A percentile compares a stretch with the other conserved stretches of the same genome.
Conservation (phyloP, 2,329 filamentous ascomycete species). For the Botrytis hyacinthi region DNA sequence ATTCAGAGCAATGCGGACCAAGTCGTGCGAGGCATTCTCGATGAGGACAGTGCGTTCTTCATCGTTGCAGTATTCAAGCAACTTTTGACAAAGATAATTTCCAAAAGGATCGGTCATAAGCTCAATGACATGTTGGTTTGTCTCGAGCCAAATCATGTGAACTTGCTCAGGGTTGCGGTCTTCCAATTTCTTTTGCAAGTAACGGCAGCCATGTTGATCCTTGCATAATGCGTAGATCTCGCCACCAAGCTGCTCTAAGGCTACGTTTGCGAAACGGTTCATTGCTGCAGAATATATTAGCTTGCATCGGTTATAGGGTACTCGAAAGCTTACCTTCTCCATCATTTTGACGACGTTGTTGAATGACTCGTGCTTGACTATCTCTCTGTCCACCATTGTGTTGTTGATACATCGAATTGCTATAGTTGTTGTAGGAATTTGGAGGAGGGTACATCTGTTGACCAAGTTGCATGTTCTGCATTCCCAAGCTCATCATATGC, state of each 20-base stretch:
- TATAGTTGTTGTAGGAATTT: slow-evolving; percentile 48
- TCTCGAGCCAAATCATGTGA: slow-evolving; percentile 92
- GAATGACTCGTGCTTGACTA: slow-evolving; percentile 72
- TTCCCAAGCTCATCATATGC: slow-evolving; percentile 64
- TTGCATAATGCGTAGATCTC: slow-evolving; percentile 91
- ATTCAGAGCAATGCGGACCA: slow-evolving; percentile 92
- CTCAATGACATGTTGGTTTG: slow-evolving; percentile 89
- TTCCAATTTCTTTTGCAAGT: slow-evolving; percentile 95
- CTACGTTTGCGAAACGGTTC: slow-evolving; percentile 79
- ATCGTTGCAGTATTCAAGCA: slow-evolving; percentile 92
- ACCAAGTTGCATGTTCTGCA: slow-evolving; percentile 63
- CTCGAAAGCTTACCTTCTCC: slow-evolving; percentile 57
- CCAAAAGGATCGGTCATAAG: slow-evolving; percentile 99
- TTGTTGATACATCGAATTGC: slow-evolving; percentile 31
- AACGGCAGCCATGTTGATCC: slow-evolving; percentile 96
- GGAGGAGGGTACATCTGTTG: slow-evolving; percentile 54
- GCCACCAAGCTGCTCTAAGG: slow-evolving; percentile 75
- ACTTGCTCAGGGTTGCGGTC: slow-evolving; percentile 80
- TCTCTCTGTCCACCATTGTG: slow-evolving; percentile 58
- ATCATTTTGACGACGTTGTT: slow-evolving; percentile 71
- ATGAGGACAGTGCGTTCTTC: slow-evolving; percentile 93
- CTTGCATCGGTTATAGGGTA: background rate
- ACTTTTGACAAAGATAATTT: slow-evolving; percentile 98
- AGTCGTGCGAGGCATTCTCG: slow-evolving; percentile 79
- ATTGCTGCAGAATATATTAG: slow-evolving; percentile 49